These are phyloP conservation scores for Cercospora sp. DNA, from an alignment of 2,329 filamentous ascomycete species.

Conservation along the genomic window DNA sequence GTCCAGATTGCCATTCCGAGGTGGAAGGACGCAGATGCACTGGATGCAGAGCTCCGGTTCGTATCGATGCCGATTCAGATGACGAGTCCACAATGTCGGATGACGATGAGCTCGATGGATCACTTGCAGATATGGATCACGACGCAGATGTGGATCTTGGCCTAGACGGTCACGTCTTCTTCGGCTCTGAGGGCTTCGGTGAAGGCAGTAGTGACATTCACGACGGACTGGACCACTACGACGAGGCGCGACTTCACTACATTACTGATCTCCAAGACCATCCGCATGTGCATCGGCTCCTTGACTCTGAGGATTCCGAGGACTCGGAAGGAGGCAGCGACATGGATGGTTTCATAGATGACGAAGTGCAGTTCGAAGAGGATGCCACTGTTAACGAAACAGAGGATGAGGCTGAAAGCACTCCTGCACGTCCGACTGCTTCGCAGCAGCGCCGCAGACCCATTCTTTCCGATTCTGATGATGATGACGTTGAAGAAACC, in stretches of 20 bases:
- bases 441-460: slow-evolving; percentile 12
- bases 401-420: slow-evolving; percentile 26
- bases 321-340: slow-evolving; percentile 23
- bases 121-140: slow-evolving; percentile 47
- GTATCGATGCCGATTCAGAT: slow-evolving; percentile 43
- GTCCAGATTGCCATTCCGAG: slow-evolving; percentile 64
- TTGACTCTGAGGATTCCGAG: slow-evolving; percentile 13
- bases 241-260: neutral
- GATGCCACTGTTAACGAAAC: slow-evolving; percentile 17
- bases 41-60: slow-evolving; percentile 55
- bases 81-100: slow-evolving; percentile 45
- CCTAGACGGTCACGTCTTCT: slow-evolving; percentile 9
- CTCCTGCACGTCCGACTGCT: slow-evolving; percentile 17
- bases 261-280: neutral
- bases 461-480: slow-evolving; percentile 32
- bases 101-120: slow-evolving; percentile 40
- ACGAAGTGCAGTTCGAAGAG: slow-evolving; percentile 18
- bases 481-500: slow-evolving; percentile 13
- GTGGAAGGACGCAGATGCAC: slow-evolving; percentile 61
- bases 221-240: neutral
- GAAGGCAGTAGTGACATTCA: slow-evolving; percentile 8
- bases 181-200: slow-evolving; percentile 14
- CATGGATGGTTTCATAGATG: slow-evolving; percentile 25
- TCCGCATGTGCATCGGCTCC: neutral
- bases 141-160: slow-evolving; percentile 30